phyloP scores from a whole-genome alignment of 2,329 filamentous ascomycete species.

The Aspergillus niger region DNA sequence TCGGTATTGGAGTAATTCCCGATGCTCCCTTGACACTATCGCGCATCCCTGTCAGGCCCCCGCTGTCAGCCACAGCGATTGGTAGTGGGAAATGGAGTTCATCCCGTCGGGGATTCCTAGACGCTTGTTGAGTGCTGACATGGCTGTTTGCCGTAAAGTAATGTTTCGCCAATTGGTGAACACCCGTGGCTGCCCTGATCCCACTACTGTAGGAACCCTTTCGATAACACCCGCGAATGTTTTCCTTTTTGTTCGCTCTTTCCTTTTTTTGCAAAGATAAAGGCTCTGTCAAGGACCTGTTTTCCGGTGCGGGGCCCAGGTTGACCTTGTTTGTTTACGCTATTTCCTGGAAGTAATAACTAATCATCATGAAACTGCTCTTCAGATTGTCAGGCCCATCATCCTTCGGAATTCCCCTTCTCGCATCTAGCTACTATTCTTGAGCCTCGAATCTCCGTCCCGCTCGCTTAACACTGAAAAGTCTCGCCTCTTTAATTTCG shows the following conservation, averaged over 20 bases:
- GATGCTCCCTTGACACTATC: background rate
- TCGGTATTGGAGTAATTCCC: conserved; percentile 6
- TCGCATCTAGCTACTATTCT: background rate
- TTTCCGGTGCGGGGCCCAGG: background rate
- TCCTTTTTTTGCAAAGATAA: background rate
- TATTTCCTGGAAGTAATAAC: background rate
- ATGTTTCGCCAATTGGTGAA: background rate
- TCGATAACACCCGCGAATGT: background rate
- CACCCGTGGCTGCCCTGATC: background rate
- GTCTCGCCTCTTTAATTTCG: background rate
- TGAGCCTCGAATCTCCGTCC: background rate
- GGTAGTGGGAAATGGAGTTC: background rate
- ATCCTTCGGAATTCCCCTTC: background rate
- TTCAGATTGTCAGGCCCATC: background rate
- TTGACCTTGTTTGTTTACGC: background rate
- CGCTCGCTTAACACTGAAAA: background rate
- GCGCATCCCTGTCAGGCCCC: background rate
- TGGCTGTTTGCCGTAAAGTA: background rate
- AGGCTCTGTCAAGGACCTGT: background rate
- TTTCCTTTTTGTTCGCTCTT: too few relatives aligned
- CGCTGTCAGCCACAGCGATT: background rate
- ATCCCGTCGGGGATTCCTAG: background rate
- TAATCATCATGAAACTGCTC: background rate
- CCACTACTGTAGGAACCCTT: conserved; percentile 6
- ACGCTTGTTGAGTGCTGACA: background rate